These are phyloP conservation scores for Ogataea trehalophila DNA, from an alignment of 805 yeast species.

Conservation along the genomic window DNA sequence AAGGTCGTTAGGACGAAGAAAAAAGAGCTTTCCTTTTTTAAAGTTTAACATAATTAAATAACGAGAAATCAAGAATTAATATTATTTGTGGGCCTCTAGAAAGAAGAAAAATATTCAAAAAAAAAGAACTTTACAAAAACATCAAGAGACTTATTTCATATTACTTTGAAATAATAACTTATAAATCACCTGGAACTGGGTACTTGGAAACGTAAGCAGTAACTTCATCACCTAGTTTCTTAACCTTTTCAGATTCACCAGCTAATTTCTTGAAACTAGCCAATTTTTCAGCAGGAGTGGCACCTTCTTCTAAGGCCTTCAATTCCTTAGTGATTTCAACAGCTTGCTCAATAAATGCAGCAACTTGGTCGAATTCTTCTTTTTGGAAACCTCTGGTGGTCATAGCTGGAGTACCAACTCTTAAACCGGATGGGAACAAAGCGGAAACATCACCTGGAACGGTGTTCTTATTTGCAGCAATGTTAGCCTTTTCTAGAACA, in stretches of 20 bases:
- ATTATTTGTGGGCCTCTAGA: neutral
- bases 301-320: constrained; percentile 56
- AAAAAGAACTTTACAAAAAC: neutral
- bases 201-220: constrained; percentile 64
- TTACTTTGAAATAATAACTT: constrained; percentile 1
- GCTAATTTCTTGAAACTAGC: constrained; percentile 70
- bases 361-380: constrained; percentile 78
- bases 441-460: constrained; percentile 98
- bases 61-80: no score
- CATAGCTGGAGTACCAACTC: constrained; percentile 99
- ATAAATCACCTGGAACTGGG: constrained; percentile 85
- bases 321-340: constrained; percentile 63
- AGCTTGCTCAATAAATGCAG: constrained; percentile 72
- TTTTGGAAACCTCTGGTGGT: constrained; percentile 93
- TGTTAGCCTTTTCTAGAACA: constrained; percentile 88
- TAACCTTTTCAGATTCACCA: constrained; percentile 55
- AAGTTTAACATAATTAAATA: no score
- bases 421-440: constrained; percentile 92
- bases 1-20: no score
- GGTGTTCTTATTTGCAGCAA: constrained; percentile 95
- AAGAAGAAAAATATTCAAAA: neutral
- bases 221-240: constrained; percentile 59
- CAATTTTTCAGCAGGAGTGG: constrained; percentile 53
- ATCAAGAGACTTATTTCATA: neutral
- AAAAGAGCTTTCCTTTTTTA: no score